A percentile compares a stretch with the other conserved stretches of the same genome.
These are phyloP conservation scores for Leucoagaricus sp. DNA, from an alignment of 1,284 basidiomycete genomes.

Conservation along the genomic window DNA sequence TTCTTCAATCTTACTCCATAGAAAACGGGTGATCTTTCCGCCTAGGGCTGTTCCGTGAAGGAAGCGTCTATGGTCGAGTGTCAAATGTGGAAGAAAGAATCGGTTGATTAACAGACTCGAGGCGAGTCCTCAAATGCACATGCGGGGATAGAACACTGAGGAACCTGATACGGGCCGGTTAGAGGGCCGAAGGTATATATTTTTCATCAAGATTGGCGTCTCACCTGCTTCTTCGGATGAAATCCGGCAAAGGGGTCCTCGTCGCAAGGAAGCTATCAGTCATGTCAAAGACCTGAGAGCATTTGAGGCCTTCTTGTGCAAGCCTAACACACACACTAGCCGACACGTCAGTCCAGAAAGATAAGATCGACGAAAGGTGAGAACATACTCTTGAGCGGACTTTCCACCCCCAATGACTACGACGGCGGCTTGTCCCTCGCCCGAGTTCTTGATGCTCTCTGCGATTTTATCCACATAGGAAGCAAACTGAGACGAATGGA, in stretches of 20 bases:
- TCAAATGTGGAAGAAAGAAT: neutral
- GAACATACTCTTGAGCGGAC: constrained; percentile 34
- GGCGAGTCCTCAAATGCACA: constrained; percentile 35
- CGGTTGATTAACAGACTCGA: constrained; percentile 38
- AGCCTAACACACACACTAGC: constrained; percentile 50
- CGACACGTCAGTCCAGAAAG: neutral
- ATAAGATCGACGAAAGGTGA: neutral
- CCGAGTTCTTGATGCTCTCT: constrained; percentile 20
- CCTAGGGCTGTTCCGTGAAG: constrained; percentile 45
- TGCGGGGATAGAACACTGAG: constrained; percentile 41
- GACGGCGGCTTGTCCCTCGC: constrained; percentile 26
- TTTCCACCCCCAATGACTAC: constrained; percentile 42
- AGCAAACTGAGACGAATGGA: constrained; percentile 54
- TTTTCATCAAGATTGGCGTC: no score
- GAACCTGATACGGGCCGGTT: constrained; percentile 35
- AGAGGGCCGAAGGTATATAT: no score
- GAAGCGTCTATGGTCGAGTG: constrained; percentile 33
- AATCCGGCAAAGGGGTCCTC: constrained; percentile 43
- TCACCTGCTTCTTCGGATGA: constrained; percentile 57
- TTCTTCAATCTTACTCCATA: constrained; percentile 36
- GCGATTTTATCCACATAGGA: constrained; percentile 42
- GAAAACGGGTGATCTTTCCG: constrained; percentile 35
- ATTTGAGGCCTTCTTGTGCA: constrained; percentile 44
- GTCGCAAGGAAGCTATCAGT: constrained; percentile 48
- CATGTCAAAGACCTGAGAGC: constrained; percentile 51